phyloP scores from a whole-genome alignment of 140 eudicot species.

The Stevia rebaudiana region DNA sequence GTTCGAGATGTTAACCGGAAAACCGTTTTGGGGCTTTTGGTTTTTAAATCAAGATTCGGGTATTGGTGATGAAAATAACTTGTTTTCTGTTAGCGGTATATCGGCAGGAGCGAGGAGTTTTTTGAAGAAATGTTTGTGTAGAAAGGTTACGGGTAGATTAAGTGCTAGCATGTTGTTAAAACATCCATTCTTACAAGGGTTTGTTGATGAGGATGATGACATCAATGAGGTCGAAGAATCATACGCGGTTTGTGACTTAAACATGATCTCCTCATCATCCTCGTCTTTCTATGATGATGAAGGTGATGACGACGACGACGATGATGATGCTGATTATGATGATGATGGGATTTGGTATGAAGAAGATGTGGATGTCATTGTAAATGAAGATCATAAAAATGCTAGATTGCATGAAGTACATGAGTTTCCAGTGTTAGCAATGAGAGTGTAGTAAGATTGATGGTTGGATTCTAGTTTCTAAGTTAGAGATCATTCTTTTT shows the following conservation, averaged over 20 bases:
- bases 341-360: no score
- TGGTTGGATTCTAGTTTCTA: no score
- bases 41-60: neutral
- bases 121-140: constrained; percentile 43
- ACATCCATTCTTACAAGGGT: constrained; percentile 49
- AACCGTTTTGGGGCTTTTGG: no score
- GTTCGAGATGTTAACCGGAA: constrained; percentile 67
- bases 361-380: no score
- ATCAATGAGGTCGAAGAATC: neutral
- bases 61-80: neutral
- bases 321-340: no score
- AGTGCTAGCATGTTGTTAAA: constrained; percentile 49
- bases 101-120: constrained; percentile 43
- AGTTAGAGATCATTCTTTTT: constrained; percentile 18
- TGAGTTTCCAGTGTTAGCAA: constrained; percentile 19
- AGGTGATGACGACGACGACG: no score
- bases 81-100: neutral
- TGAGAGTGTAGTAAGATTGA: no score
- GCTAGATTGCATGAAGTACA: constrained; percentile 25
- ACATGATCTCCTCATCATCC: constrained; percentile 10
- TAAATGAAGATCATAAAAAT: no score
- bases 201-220: constrained; percentile 31
- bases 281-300: constrained; percentile 25
- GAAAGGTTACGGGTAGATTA: constrained; percentile 32
- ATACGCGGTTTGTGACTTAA: constrained; percentile 27